Percentiles rank a stretch among this genome's conserved stretches.
Evolutionary conservation across 2,329 filamentous ascomycete genomes (phyloP).

Genomic region (Teratosphaeria nubilosa): DNA sequence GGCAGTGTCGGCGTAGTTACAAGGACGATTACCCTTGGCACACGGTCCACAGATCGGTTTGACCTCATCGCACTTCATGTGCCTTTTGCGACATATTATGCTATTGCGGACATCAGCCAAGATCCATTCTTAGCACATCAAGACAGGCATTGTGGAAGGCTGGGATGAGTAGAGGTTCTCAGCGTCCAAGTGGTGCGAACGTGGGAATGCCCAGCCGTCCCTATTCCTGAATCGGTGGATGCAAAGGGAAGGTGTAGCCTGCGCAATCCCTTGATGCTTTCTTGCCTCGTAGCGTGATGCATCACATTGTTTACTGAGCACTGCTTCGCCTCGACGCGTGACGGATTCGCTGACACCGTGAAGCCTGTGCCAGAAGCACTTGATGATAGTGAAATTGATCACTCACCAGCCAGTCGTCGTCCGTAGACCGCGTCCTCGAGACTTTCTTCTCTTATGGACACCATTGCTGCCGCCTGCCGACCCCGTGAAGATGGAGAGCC

Average conservation of each 20-base stretch:
- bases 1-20: constrained; percentile 25
- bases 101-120: constrained; percentile 7
- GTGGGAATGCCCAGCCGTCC: too few relatives aligned
- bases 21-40: constrained; percentile 34
- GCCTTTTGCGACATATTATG: constrained; percentile 25
- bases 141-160: background rate
- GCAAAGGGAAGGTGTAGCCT: too few relatives aligned
- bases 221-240: too few relatives aligned
- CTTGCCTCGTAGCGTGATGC: too few relatives aligned
- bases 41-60: constrained; percentile 37
- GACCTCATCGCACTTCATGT: constrained; percentile 44
- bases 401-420: constrained; percentile 16
- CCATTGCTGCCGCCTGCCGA: background rate
- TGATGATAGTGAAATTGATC: too few relatives aligned
- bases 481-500: background rate
- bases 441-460: constrained; percentile 21
- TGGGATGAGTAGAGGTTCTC: too few relatives aligned
- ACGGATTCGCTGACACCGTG: too few relatives aligned
- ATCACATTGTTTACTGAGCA: too few relatives aligned
- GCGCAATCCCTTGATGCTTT: too few relatives aligned
- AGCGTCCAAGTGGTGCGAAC: too few relatives aligned
- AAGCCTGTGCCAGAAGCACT: background rate
- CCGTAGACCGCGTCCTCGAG: constrained; percentile 20
- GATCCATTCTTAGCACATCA: background rate
- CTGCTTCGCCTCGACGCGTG: too few relatives aligned